Conservation (phyloP, 352 stramenopile genomes). For the Phytophthora cryptogea region DNA sequence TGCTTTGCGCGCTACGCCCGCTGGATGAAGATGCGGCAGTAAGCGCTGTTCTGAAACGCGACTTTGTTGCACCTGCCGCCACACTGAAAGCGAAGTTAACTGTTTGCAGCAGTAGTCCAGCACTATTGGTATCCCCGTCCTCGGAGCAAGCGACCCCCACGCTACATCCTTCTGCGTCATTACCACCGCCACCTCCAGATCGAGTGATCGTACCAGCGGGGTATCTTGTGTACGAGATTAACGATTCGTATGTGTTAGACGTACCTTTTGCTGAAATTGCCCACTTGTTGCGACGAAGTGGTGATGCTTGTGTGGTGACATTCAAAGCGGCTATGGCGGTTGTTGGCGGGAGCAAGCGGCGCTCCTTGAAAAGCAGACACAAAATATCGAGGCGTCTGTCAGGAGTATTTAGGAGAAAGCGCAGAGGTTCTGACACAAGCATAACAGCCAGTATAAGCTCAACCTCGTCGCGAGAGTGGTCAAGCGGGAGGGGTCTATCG, state of each 20-base stretch:
- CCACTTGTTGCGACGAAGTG: constrained; percentile 57
- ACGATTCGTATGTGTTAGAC: constrained; percentile 55
- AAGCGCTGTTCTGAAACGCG: constrained; percentile 55
- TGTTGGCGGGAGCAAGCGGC: constrained; percentile 29
- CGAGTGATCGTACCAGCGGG: constrained; percentile 53
- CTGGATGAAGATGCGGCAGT: constrained; percentile 51
- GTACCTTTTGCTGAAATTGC: constrained; percentile 68
- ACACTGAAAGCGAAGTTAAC: constrained; percentile 19
- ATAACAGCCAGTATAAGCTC: constrained; percentile 31
- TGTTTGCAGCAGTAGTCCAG: constrained; percentile 19
- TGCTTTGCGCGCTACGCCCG: constrained; percentile 48
- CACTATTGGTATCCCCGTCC: constrained; percentile 10
- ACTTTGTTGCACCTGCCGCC: constrained; percentile 41
- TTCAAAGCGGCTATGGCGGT: constrained; percentile 64
- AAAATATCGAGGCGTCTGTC: constrained; percentile 56
- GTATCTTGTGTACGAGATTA: constrained; percentile 69
- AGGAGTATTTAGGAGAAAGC: constrained; percentile 47
- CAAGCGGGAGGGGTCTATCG: constrained; percentile 12
- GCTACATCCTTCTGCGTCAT: constrained; percentile 13
- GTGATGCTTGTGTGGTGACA: constrained; percentile 46
- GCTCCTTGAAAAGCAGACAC: constrained; percentile 13
- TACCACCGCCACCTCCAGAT: constrained; percentile 11
- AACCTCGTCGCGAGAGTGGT: constrained; percentile 22
- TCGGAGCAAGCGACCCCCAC: not conserved
- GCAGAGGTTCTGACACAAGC: constrained; percentile 23